Evolutionary conservation across 352 stramenopile species (phyloP).

Genomic region (Pilasporangium apinafurcum): DNA sequence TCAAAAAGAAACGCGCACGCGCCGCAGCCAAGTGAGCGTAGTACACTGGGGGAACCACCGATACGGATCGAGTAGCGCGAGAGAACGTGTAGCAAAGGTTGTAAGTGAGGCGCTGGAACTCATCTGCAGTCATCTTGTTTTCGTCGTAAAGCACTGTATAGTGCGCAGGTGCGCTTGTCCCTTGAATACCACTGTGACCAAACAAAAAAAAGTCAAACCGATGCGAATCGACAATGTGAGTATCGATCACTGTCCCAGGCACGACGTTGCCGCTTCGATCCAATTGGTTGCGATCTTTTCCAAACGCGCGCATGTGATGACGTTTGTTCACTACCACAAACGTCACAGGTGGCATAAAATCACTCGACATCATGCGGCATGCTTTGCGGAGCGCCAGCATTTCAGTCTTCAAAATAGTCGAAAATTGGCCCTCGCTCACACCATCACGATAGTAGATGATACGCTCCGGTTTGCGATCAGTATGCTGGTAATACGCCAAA

Average conservation of each 20-base stretch:
- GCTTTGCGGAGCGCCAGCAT: constrained; percentile 39
- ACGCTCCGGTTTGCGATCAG: constrained; percentile 62
- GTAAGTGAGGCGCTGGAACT: constrained; percentile 39
- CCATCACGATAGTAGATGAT: constrained; percentile 86
- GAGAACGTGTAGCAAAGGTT: constrained; percentile 60
- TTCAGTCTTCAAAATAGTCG: constrained; percentile 62
- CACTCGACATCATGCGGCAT: constrained; percentile 33
- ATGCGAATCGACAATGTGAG: constrained; percentile 46
- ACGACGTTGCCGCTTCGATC: constrained; percentile 41
- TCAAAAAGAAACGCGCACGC: constrained; percentile 50
- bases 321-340: constrained; percentile 72
- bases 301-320: constrained; percentile 60
- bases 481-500: constrained; percentile 65
- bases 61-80: constrained; percentile 64
- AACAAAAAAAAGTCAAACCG: constrained; percentile 72
- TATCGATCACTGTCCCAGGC: constrained; percentile 50
- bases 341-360: constrained; percentile 50
- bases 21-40: constrained; percentile 62
- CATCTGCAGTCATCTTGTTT: constrained; percentile 28
- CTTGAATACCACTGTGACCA: constrained; percentile 58
- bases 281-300: constrained; percentile 3
- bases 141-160: constrained; percentile 66
- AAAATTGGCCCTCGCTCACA: constrained; percentile 80
- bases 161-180: constrained; percentile 56
- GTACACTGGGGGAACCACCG: constrained; percentile 58